Evolutionary conservation across 176 grass and related monocot species (phyloP).

Genomic region (Musa troglodytarum): DNA sequence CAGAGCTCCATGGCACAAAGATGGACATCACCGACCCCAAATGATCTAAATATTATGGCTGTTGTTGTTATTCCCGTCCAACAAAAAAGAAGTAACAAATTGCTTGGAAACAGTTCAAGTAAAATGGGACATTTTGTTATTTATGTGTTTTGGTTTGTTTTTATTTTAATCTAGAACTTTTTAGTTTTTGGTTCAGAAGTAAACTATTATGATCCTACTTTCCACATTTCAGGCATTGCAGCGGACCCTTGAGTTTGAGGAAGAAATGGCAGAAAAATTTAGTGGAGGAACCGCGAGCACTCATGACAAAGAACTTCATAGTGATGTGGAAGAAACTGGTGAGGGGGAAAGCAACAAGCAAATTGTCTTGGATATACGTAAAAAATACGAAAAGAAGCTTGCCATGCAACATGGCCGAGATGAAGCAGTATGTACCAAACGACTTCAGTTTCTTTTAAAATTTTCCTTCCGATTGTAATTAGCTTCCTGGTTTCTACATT

Average conservation of each 20-base stretch:
- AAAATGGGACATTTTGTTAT: background rate
- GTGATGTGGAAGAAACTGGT: constrained; percentile 65
- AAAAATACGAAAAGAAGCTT: constrained; percentile 93
- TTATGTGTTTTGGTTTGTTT: background rate
- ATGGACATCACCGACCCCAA: too few species aligned
- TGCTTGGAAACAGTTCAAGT: too few species aligned
- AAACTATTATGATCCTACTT: background rate
- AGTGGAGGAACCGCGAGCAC: constrained; percentile 61
- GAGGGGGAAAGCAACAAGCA: constrained; percentile 42
- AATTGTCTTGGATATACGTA: constrained; percentile 91
- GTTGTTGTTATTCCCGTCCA: too few species aligned
- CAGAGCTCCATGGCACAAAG: too few species aligned
- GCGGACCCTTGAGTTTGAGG: constrained; percentile 97
- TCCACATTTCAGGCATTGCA: constrained; percentile 57
- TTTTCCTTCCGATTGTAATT: background rate
- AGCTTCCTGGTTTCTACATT: constrained; percentile 14
- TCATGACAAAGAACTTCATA: constrained; percentile 47
- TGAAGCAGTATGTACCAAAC: constrained; percentile 36
- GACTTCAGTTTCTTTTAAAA: background rate
- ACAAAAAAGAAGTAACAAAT: too few species aligned
- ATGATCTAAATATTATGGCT: too few species aligned
- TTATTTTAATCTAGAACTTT: background rate
- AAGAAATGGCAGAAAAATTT: constrained; percentile 96
- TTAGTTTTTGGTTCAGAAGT: background rate
- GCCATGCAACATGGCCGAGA: constrained; percentile 32